Percentiles rank a stretch among this genome's conserved stretches.
phyloP scores from a whole-genome alignment of 495 filamentous ascomycete genomes.

The Apodospora peruviana region DNA sequence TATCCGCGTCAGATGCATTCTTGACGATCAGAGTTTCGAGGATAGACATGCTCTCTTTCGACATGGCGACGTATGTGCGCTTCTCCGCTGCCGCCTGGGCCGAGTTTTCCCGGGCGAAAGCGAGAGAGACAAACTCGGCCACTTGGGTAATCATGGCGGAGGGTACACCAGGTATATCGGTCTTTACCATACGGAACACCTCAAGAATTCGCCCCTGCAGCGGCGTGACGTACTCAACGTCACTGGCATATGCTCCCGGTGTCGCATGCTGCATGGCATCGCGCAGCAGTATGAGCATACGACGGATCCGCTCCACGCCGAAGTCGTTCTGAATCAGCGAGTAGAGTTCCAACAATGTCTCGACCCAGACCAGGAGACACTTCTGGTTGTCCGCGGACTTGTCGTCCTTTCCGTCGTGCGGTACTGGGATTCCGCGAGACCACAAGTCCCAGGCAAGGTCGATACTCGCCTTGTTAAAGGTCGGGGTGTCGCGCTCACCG shows the following conservation, averaged over 20 bases:
- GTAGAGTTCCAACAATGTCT: constrained; percentile 72
- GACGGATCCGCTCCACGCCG: constrained; percentile 51
- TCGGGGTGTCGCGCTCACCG: constrained; percentile 38
- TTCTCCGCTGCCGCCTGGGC: constrained; percentile 32
- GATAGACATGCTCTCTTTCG: constrained; percentile 67
- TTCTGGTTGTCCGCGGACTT: constrained; percentile 62
- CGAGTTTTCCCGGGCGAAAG: constrained; percentile 43
- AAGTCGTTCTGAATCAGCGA: constrained; percentile 65
- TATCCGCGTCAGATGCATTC: constrained; percentile 56
- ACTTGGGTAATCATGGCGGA: constrained; percentile 62
- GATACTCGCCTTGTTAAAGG: constrained; percentile 52
- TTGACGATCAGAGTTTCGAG: constrained; percentile 57
- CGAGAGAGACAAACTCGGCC: constrained; percentile 62
- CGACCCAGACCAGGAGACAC: constrained; percentile 71
- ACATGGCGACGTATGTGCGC: constrained; percentile 81
- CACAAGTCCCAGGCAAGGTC: constrained; percentile 68
- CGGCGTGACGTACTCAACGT: constrained; percentile 76
- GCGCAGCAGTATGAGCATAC: constrained; percentile 57
- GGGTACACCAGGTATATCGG: constrained; percentile 61
- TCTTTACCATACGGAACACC: constrained; percentile 63
- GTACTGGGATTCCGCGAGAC: constrained; percentile 55
- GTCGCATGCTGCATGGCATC: constrained; percentile 54
- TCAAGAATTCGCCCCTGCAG: constrained; percentile 72
- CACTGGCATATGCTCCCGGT: constrained; percentile 69
- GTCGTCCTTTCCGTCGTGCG: constrained; percentile 35